Conservation (phyloP, 441 rosid genomes). For the Jatropha multifida region DNA sequence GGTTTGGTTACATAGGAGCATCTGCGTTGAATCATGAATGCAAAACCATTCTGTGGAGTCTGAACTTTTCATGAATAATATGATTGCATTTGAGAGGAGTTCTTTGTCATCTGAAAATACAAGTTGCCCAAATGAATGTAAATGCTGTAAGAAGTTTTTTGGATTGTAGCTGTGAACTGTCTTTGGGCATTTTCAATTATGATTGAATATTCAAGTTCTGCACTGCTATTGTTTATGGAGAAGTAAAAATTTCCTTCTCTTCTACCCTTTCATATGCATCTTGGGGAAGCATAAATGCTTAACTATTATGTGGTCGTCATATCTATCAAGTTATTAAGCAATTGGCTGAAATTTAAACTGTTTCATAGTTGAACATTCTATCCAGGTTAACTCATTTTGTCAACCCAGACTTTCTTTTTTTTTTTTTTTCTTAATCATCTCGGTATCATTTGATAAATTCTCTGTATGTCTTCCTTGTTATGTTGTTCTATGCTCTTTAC, state of each 20-base stretch:
- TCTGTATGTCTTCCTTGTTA: neutral
- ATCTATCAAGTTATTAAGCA: neutral
- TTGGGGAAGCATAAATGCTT: neutral
- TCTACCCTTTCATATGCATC: neutral
- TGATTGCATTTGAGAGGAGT: too few species aligned
- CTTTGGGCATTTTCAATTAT: neutral
- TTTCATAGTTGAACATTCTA: neutral
- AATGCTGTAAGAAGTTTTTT: neutral
- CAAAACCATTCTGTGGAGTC: neutral
- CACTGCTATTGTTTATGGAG: neutral
- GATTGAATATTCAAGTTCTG: neutral
- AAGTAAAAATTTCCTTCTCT: neutral
- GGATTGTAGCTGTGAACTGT: neutral
- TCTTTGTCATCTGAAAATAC: neutral
- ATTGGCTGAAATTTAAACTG: neutral
- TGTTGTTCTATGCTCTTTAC: neutral
- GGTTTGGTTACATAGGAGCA: neutral
- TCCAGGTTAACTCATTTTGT: neutral
- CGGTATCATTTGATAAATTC: neutral
- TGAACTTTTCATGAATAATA: neutral
- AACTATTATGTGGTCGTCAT: neutral
- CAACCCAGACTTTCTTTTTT: neutral
- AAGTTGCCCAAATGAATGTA: neutral
- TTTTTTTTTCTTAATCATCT: neutral
- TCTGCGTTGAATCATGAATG: neutral